These are phyloP conservation scores for Aureobasidium sp. DNA, from an alignment of 2,329 filamentous ascomycete species.

Conservation along the genomic window DNA sequence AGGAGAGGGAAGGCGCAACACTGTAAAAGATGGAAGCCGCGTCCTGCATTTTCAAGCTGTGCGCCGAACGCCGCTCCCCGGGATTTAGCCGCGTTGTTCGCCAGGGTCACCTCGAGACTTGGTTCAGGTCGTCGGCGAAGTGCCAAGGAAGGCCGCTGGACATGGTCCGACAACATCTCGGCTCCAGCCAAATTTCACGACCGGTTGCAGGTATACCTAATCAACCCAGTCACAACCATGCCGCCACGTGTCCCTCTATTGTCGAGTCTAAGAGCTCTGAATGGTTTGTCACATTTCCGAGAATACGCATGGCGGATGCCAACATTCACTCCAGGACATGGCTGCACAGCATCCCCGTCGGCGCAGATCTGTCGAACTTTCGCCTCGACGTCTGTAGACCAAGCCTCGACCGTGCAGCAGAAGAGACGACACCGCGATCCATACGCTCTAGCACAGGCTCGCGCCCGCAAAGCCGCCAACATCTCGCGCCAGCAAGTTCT, in stretches of 20 bases:
- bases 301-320: background rate
- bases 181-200: slow-evolving; percentile 2
- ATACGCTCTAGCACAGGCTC: slow-evolving; percentile 72
- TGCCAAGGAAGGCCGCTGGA: background rate
- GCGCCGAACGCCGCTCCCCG: background rate
- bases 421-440: slow-evolving; percentile 67
- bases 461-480: slow-evolving; percentile 78
- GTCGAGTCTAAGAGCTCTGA: slow-evolving; percentile 37
- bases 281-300: slow-evolving; percentile 23
- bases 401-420: slow-evolving; percentile 51
- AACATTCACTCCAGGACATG: background rate
- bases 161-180: background rate
- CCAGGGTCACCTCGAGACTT: background rate
- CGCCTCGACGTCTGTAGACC: slow-evolving; percentile 59
- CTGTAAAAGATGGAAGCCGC: background rate
- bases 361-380: slow-evolving; percentile 31
- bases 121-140: background rate
- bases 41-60: slow-evolving; percentile 4
- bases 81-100: background rate
- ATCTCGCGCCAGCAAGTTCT: slow-evolving; percentile 67
- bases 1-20: slow-evolving; percentile 12
- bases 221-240: slow-evolving; percentile 27
- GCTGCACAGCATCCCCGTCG: slow-evolving; percentile 5
- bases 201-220: background rate
- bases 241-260: slow-evolving; percentile 41